Conservation (phyloP, 345 rosid genomes). For the Iberis pinnata region DNA sequence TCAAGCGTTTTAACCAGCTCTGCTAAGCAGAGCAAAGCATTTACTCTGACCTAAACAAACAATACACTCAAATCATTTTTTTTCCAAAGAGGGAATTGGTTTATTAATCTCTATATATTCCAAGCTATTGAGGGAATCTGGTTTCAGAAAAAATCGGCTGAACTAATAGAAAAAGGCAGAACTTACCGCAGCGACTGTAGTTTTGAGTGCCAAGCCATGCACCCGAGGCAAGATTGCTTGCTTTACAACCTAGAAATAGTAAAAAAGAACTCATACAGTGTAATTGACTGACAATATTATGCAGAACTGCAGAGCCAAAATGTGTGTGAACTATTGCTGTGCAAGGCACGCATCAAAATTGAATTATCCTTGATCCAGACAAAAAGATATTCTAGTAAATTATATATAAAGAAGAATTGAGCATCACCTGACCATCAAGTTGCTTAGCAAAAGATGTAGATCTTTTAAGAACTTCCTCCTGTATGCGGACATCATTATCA, state of each 20-base stretch:
- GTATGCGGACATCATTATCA: constrained; percentile 89
- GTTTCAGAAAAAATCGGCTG: neutral
- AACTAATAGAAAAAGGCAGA: neutral
- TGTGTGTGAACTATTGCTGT: too few relatives aligned
- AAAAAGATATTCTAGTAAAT: neutral
- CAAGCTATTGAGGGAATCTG: neutral
- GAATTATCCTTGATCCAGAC: neutral
- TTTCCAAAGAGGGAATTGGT: neutral
- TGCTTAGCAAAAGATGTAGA: constrained; percentile 65
- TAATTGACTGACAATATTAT: neutral
- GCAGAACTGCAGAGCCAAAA: constrained; percentile 3
- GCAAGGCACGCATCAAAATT: neutral
- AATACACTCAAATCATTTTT: neutral
- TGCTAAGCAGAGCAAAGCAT: constrained; percentile 81
- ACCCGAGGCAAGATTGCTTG: constrained; percentile 90
- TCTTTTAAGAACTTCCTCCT: constrained; percentile 84
- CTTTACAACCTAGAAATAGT: constrained; percentile 55
- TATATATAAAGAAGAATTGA: constrained; percentile 4
- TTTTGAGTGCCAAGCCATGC: constrained; percentile 92
- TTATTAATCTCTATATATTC: neutral
- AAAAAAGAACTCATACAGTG: neutral
- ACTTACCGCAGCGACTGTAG: constrained; percentile 96
- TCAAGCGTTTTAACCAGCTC: constrained; percentile 67
- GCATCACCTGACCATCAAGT: constrained; percentile 74
- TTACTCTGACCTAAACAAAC: constrained; percentile 74